Evolutionary conservation across 2,329 filamentous ascomycete species (phyloP), one percentile per base, ranked within the genome.

Genomic region (Talaromyces sp.): DNA sequence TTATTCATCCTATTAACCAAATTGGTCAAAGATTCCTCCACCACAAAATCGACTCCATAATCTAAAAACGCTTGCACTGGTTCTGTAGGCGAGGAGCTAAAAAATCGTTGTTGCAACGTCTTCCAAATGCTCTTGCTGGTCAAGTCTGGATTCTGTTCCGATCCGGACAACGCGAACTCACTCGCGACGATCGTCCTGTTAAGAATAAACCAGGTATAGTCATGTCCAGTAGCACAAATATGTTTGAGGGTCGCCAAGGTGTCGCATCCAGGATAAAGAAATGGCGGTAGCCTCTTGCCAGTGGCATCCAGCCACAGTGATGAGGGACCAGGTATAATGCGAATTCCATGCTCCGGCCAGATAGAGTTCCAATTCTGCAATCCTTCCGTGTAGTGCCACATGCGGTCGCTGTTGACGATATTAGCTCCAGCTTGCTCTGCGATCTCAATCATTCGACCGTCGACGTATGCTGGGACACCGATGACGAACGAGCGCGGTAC

Each of bases 381-480:
- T 0, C 85, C 85, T 67, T 88, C 85, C 11, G 84, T 87, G 69
- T 88, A 88, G 70, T 87, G 85, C 85, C 85, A 88, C 85, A 87
- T 87, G 48, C 85, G 77, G 68, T 87, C 85, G 56, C 81, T 79
- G 72, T 88, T 87, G 75, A 87, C 78, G 64, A 86, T 69, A 63
- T 79, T 76, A 1, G 82, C 85, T 8, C 85, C 85, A 1, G 76
- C 79, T 0, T 68, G 60, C 69, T 85, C 80, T 1, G 83, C 72
- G 58, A 87, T 86, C 39, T 75, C 80, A 50, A 88, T 81, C 84
- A 87, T 86, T 59, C 84, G 81, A 1, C 85, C 85, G 66, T 88
- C 85, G n/a, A 88, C 85, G 66, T 87, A 84, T 0, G 83, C 83
- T 0, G 85, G 85, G 2, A 88, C 85, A 7, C 85, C 85, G 14